Conservation (phyloP, 306 rosid species). For the Cucurbita argyrosperma region DNA sequence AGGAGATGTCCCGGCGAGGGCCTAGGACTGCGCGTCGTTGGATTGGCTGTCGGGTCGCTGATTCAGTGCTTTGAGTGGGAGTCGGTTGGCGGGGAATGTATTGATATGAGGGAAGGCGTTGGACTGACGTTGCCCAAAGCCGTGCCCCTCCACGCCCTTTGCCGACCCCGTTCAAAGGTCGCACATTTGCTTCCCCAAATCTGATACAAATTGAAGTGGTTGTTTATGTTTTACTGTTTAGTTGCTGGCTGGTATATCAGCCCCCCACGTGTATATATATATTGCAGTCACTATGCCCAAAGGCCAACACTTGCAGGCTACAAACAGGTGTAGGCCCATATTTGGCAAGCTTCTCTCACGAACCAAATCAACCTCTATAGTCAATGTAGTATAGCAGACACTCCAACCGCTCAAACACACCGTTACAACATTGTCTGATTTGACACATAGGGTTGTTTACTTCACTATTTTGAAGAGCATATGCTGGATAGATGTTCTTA, state of each 20-base stretch:
- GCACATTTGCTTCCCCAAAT: background rate
- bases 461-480: too few species aligned
- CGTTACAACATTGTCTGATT: too few species aligned
- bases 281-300: background rate
- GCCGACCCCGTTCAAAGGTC: background rate
- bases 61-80: conserved; percentile 3
- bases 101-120: background rate
- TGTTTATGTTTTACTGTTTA: too few species aligned
- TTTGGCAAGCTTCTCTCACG: too few species aligned
- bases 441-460: too few species aligned
- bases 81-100: background rate
- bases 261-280: too few species aligned
- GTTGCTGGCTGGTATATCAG: too few species aligned
- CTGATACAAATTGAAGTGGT: background rate
- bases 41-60: background rate
- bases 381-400: too few species aligned
- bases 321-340: background rate
- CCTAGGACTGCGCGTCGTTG: background rate
- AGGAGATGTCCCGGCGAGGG: conserved; percentile 6
- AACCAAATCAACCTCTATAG: too few species aligned
- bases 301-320: background rate
- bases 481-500: too few species aligned
- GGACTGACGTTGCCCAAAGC: conserved; percentile 2
- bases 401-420: too few species aligned
- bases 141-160: background rate